Evolutionary conservation across 345 rosid genomes (phyloP), one percentile per base, ranked within the genome.

Genomic region (Eucalyptus pauciflora): DNA sequence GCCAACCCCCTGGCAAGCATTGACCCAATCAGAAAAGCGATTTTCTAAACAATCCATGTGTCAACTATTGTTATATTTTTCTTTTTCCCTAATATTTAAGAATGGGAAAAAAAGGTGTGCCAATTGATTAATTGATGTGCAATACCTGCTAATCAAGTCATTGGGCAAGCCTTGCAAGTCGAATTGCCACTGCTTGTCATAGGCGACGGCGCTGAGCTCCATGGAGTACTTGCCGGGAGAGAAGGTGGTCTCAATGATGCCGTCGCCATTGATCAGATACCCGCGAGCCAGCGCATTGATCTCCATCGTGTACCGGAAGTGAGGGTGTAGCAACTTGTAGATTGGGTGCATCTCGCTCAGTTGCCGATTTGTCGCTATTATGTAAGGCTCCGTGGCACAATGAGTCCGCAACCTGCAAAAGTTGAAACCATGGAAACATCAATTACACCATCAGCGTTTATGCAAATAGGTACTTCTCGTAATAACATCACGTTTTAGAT

Each of bases 221-320:
- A 92, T 8, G 13, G 94, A 89, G 58, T 95, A 94, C 88, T 93
- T 96, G 8, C 94, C 94, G 1, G 96, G 96, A 64, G 96, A 90
- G 86, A 96, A 96, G 22, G 92, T 17, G 41, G 88, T 86, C 92
- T 96, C 99, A 46, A 96, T 95, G 86, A 95, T 91, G 5, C 99
- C 97, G 17, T 76, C 94, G 4, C 92, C 96, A 86, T 93, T 95
- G 88, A 94, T 58, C 5, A 96, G 94, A 15, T 89, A 89, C 89
- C 91, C 91, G 69, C 98, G 92, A 87, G 99, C 99, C 41, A 95
- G 91, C 16, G 96, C 95, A 90, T 96, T 96, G 89, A 96, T 94
- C 91, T 95, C 96, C 94, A 96, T 93, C 37, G 99, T 96, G 92
- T 96, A 96, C 24, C 98, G 92, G 88, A 95, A 95, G 91, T 96